Percentiles rank a stretch among this genome's conserved stretches.
Evolutionary conservation across 306 rosid species (phyloP).

Genomic region (Cucurbita maxima): DNA sequence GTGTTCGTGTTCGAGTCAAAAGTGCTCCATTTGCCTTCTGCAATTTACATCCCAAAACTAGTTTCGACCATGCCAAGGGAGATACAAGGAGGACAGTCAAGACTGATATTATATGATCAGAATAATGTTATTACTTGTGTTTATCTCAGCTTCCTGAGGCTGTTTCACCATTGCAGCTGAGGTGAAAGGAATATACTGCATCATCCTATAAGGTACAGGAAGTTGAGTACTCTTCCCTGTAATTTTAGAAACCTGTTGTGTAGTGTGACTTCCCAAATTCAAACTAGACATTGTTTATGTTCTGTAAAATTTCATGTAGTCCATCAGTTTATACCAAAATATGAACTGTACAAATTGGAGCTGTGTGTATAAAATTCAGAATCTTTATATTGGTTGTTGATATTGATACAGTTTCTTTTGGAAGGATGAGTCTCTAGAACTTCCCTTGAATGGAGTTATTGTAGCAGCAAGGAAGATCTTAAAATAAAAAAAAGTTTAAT

Average conservation of each 20-base stretch:
- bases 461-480: background rate
- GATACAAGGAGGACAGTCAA: background rate
- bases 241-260: background rate
- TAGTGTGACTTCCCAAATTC: background rate
- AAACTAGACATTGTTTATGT: background rate
- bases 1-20: constrained; percentile 23
- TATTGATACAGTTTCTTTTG: background rate
- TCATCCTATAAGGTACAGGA: background rate
- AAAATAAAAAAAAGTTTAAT: background rate
- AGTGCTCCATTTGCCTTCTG: constrained; percentile 17
- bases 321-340: background rate
- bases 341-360: constrained; percentile 9
- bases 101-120: background rate
- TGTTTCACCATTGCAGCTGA: constrained; percentile 7
- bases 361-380: constrained; percentile 3
- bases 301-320: constrained; percentile 1
- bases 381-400: background rate
- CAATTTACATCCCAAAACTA: background rate
- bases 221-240: background rate
- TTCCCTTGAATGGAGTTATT: background rate
- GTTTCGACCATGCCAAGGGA: background rate
- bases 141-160: background rate
- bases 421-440: background rate
- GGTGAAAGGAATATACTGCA: background rate
- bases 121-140: background rate